Evolutionary conservation across 371 early-diverging fungal genomes (phyloP).

Genomic region (Antonospora locustae): DNA sequence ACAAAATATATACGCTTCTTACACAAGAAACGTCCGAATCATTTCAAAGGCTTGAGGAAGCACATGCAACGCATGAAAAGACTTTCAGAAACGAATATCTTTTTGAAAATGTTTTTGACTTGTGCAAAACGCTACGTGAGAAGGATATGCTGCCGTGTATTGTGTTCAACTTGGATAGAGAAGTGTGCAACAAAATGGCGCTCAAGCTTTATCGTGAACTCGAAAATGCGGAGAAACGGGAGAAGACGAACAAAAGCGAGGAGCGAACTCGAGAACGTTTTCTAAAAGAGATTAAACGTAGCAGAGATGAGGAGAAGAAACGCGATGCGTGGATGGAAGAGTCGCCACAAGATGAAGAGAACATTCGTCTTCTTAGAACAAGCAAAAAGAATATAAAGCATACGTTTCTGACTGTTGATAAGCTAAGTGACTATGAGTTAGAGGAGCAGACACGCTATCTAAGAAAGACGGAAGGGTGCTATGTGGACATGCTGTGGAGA

Average conservation of each 20-base stretch:
- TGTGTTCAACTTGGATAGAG: constrained; percentile 57
- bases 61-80: not conserved
- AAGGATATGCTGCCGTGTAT: constrained; percentile 57
- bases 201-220: constrained; percentile 43
- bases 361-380: constrained; percentile 17
- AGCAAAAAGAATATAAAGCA: constrained; percentile 47
- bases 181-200: constrained; percentile 55
- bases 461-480: constrained; percentile 21
- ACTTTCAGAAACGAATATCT: constrained; percentile 32
- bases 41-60: constrained; percentile 16
- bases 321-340: constrained; percentile 53
- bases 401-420: constrained; percentile 40
- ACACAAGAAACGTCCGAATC: constrained; percentile 37
- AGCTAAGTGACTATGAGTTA: constrained; percentile 49
- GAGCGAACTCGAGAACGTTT: constrained; percentile 42
- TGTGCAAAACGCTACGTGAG: constrained; percentile 43
- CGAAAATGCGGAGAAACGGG: constrained; percentile 35
- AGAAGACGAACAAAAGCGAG: constrained; percentile 18
- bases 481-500: constrained; percentile 52
- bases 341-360: constrained; percentile 38
- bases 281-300: constrained; percentile 48
- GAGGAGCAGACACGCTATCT: constrained; percentile 47
- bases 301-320: constrained; percentile 43
- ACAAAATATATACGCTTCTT: constrained; percentile 46
- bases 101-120: constrained; percentile 41